phyloP scores from a whole-genome alignment of 2,329 filamentous ascomycete species.

The Metarhizium anisopliae region DNA sequence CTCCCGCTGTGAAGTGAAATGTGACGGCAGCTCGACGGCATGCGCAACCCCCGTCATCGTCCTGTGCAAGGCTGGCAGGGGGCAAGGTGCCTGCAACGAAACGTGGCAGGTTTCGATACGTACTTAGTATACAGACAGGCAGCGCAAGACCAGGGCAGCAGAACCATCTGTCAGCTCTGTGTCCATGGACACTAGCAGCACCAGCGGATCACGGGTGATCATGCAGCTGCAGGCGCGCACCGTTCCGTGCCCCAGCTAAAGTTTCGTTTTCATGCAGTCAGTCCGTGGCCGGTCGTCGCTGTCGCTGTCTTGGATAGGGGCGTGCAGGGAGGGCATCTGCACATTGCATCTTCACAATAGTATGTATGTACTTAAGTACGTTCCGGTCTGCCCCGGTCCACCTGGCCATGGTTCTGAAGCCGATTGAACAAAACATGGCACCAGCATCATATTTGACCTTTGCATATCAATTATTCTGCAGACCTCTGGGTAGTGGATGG shows the following conservation, averaged over 20 bases:
- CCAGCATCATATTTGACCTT: neutral
- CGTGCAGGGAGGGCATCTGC: neutral
- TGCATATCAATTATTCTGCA: neutral
- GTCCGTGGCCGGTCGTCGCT: neutral
- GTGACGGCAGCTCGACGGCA: conserved; percentile 4
- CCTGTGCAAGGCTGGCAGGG: neutral
- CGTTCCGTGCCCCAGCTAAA: conserved; percentile 18
- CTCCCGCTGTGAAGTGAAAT: conserved; percentile 5
- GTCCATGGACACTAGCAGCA: conserved; percentile 5
- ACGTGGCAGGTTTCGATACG: conserved; percentile 21
- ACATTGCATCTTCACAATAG: too few relatives aligned
- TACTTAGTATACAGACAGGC: neutral
- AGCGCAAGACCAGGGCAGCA: neutral
- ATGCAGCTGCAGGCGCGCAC: conserved; percentile 27
- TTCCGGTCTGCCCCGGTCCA: too few relatives aligned
- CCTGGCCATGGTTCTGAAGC: neutral
- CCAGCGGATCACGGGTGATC: conserved; percentile 23
- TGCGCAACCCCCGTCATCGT: conserved; percentile 1
- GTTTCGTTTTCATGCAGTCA: neutral
- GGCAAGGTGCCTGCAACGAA: conserved; percentile 9
- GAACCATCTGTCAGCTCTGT: conserved; percentile 1
- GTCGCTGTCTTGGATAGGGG: neutral
- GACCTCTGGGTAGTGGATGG: neutral
- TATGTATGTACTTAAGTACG: too few relatives aligned
- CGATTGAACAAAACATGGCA: neutral